Conservation (phyloP, 306 rosid species). For the Lathyrus aphaca region DNA sequence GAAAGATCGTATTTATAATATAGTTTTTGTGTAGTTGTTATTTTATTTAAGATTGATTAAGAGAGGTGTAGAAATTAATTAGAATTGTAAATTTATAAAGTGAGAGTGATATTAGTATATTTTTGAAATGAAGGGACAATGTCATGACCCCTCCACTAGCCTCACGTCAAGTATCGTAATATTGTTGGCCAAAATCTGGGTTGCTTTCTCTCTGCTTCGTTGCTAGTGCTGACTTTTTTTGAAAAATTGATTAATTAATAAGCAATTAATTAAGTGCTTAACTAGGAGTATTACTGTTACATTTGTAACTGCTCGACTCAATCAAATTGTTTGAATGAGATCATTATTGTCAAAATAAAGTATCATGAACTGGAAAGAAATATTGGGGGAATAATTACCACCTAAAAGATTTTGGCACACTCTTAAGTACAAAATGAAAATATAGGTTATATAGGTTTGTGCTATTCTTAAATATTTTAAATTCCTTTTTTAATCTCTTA, state of each 20-base stretch:
- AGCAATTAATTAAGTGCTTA: neutral
- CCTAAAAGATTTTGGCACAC: too few species aligned
- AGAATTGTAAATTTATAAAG: conserved; percentile 16
- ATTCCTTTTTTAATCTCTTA: too few species aligned
- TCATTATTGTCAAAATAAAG: neutral
- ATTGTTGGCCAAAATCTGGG: neutral
- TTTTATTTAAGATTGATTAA: neutral
- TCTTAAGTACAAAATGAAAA: too few species aligned
- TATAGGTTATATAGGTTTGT: too few species aligned
- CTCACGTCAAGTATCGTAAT: neutral
- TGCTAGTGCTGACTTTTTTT: conserved; percentile 27
- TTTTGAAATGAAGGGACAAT: conserved; percentile 52
- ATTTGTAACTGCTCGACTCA: neutral
- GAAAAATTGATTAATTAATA: neutral
- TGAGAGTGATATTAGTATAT: conserved; percentile 41
- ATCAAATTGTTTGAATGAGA: neutral
- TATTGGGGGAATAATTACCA: too few species aligned
- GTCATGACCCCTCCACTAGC: conserved; percentile 51
- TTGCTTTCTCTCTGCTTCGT: neutral
- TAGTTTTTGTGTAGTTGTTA: neutral
- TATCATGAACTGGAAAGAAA: neutral
- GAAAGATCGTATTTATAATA: neutral
- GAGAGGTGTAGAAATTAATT: conserved; percentile 8
- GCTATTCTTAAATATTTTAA: too few species aligned
- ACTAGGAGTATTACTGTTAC: neutral